These are phyloP conservation scores for Phytophthora syringae DNA, from an alignment of 352 stramenopile genomes.

Conservation along the genomic window DNA sequence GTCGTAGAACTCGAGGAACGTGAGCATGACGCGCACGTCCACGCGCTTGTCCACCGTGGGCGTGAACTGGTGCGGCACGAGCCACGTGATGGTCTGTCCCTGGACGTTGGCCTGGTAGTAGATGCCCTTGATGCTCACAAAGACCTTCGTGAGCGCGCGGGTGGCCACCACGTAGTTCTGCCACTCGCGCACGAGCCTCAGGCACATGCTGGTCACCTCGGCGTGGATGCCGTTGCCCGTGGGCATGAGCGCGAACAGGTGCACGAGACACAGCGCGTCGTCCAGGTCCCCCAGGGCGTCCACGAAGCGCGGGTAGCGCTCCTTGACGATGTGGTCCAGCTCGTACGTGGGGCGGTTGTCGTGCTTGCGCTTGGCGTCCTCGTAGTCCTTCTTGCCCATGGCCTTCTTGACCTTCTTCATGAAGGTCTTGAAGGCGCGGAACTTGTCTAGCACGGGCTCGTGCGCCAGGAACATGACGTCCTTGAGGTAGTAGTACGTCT, in stretches of 20 bases:
- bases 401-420: slow-evolving; percentile 97
- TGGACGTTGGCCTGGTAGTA: slow-evolving; percentile 98
- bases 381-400: slow-evolving; percentile 87
- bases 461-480: slow-evolving; percentile 98
- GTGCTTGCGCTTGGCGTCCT: slow-evolving; percentile 82
- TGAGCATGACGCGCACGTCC: slow-evolving; percentile 99
- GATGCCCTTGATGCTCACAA: slow-evolving; percentile 99
- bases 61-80: slow-evolving; percentile 98
- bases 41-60: slow-evolving; percentile 97
- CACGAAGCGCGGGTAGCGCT: slow-evolving; percentile 98
- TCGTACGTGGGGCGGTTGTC: slow-evolving; percentile 93
- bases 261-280: slow-evolving; percentile 97
- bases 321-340: slow-evolving; percentile 98
- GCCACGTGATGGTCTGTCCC: slow-evolving; percentile 96
- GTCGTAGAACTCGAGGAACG: slow-evolving; percentile 99
- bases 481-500: slow-evolving; percentile 99
- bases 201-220: slow-evolving; percentile 90
- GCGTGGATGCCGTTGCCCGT: slow-evolving; percentile 89
- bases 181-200: slow-evolving; percentile 96
- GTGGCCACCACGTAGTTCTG: slow-evolving; percentile 95
- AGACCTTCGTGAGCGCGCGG: slow-evolving; percentile 95
- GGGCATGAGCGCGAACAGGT: slow-evolving; percentile 97
- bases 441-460: slow-evolving; percentile 98
- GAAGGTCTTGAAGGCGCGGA: slow-evolving; percentile 97
- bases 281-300: slow-evolving; percentile 98